Evolutionary conservation across 306 rosid species (phyloP), one percentile per base, ranked within the genome.

Genomic region (Dalbergia oliveri): DNA sequence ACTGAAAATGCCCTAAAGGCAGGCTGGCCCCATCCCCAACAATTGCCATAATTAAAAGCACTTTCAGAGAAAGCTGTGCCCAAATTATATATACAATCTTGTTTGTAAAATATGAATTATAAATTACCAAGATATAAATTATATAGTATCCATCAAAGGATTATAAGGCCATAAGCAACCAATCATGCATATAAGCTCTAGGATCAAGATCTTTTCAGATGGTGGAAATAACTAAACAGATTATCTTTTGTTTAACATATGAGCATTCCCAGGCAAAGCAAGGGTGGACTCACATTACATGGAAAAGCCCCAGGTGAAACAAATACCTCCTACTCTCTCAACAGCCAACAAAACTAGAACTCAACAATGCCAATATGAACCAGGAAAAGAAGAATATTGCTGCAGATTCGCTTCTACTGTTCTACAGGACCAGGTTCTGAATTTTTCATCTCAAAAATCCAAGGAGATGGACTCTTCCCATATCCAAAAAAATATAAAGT

Each of bases 1-100:
- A 56, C 63, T 33, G 59, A 69, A 75, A 31, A 76, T 69, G 59
- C 75, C 73, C 5, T 44, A 31, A 35, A 23, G 51, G 35, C 56
- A 53, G 66, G 16, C 34, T 31, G 67, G 14, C 64, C 47, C 37
- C 59, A 79, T 59, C 19, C 37, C 35, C 19, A 45, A 9, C 34
- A 70, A 70, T 50, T 69, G 35, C 71, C 23, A 66, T 47, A 67
- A 76, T 50, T 10, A 51, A 83, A 71, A 68, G 76, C 66, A 68
- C 37, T 58, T 39, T 43, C 54, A 45, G 51, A 62, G 72, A 60
- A 72, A 37, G 82, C 56, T n/a, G 37, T 47, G 33, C 35, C 45
- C 64, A 65, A 78, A 66, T 58, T 47, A 63, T 51, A 51, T 23
- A 33, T 41, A 72, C 41, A 75, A 66, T 50, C 72, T 66, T 66